phyloP scores from a whole-genome alignment of 768 basidiomycete species.

The Agaricus subrufescens region DNA sequence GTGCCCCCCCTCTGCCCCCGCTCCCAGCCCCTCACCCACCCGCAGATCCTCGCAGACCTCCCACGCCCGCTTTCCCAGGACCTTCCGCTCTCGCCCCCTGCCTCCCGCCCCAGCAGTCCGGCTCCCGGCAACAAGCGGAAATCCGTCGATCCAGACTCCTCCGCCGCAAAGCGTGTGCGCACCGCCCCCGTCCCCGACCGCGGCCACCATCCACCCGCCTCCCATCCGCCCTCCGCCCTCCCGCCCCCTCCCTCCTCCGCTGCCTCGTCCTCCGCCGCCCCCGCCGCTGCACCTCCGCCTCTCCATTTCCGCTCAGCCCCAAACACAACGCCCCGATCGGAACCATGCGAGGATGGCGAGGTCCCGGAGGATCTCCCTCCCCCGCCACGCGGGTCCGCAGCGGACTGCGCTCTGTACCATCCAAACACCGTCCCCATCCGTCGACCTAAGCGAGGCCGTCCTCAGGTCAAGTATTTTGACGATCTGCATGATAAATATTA shows the following conservation, averaged over 20 bases:
- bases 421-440: constrained; percentile 52
- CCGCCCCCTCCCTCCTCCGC: constrained; percentile 17
- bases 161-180: constrained; percentile 36
- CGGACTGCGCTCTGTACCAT: constrained; percentile 7
- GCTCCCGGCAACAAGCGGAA: constrained; percentile 45
- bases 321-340: constrained; percentile 26
- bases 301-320: constrained; percentile 15
- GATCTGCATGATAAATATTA: constrained; percentile 68
- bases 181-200: constrained; percentile 28
- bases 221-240: constrained; percentile 19
- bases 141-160: constrained; percentile 36
- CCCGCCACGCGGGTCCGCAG: constrained; percentile 17
- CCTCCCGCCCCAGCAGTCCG: constrained; percentile 45
- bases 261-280: too few relatives aligned
- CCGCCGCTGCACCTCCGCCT: constrained; percentile 16
- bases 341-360: constrained; percentile 53
- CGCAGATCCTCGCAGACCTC: constrained; percentile 39
- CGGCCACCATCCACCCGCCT: constrained; percentile 19
- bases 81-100: constrained; percentile 48
- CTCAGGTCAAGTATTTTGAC: constrained; percentile 44
- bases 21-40: constrained; percentile 1
- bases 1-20: constrained; percentile 2
- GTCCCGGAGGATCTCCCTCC: constrained; percentile 33
- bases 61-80: constrained; percentile 35
- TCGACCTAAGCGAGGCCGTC: constrained; percentile 60